Percentiles rank a stretch among this genome's conserved stretches.
phyloP scores from a whole-genome alignment of 129 eudicot genomes.

The Lonicera japonica region DNA sequence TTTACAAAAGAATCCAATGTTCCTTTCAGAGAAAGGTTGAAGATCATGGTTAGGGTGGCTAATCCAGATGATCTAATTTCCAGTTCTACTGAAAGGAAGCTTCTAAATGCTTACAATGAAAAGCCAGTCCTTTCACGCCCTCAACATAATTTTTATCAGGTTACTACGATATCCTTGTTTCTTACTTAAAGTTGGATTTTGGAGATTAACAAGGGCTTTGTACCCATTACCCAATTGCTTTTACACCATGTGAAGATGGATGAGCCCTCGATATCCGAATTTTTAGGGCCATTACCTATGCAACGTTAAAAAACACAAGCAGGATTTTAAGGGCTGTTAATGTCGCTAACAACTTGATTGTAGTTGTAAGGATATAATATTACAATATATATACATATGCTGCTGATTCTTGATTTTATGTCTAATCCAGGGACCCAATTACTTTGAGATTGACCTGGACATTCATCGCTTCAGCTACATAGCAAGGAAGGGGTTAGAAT shows the following conservation, averaged over 20 bases:
- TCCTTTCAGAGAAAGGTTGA: slow-evolving; percentile 75
- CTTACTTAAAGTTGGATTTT: no score
- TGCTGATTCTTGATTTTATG: neutral
- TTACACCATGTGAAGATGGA: no score
- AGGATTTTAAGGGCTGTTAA: no score
- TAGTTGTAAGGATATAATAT: neutral
- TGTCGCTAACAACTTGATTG: neutral
- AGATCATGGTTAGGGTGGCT: slow-evolving; percentile 80
- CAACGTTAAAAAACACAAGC: no score
- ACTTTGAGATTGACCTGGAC: slow-evolving; percentile 87
- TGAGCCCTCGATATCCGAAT: no score
- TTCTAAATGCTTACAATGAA: slow-evolving; percentile 76
- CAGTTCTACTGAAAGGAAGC: slow-evolving; percentile 71
- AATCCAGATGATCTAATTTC: slow-evolving; percentile 87
- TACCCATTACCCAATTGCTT: no score
- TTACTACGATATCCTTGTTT: no score
- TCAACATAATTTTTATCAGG: slow-evolving; percentile 85
- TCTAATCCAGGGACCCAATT: slow-evolving; percentile 55
- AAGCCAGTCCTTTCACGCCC: slow-evolving; percentile 97
- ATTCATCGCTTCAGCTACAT: slow-evolving; percentile 88
- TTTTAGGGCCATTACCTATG: no score
- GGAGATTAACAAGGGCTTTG: no score
- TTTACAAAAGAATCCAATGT: slow-evolving; percentile 60
- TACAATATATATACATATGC: no score
- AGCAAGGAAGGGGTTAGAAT: slow-evolving; percentile 79